Evolutionary conservation across 2,329 filamentous ascomycete genomes (phyloP).

Genomic region (Pseudogymnoascus sp.): DNA sequence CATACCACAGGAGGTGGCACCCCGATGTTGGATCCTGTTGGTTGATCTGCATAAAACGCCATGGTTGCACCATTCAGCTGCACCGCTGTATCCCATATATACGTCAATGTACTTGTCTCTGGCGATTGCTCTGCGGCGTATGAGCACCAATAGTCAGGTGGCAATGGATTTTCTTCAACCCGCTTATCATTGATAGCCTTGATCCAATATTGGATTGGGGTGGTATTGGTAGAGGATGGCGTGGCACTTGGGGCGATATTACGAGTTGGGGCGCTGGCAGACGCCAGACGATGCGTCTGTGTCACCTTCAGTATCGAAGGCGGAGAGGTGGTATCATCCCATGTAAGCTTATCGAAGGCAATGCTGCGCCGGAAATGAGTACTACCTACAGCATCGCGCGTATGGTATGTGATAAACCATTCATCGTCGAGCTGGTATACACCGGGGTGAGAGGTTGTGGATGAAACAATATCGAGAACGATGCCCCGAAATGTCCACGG

Average conservation of each 20-base stretch:
- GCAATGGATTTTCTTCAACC: slow-evolving; percentile 27
- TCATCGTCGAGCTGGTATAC: slow-evolving; percentile 24
- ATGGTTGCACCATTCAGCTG: neutral
- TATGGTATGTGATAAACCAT: slow-evolving; percentile 31
- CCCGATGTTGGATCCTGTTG: neutral
- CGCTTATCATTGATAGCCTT: slow-evolving; percentile 28
- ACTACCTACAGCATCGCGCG: slow-evolving; percentile 28
- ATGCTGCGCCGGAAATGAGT: slow-evolving; percentile 31
- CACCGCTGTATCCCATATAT: slow-evolving; percentile 23
- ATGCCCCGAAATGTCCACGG: slow-evolving; percentile 31
- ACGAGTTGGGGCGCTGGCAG: slow-evolving; percentile 22
- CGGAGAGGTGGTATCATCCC: slow-evolving; percentile 23
- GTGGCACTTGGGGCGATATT: slow-evolving; percentile 28
- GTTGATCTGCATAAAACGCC: neutral
- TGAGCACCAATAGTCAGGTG: slow-evolving; percentile 32
- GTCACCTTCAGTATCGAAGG: slow-evolving; percentile 24
- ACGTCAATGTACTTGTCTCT: slow-evolving; percentile 24
- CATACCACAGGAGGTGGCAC: neutral
- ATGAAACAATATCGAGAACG: slow-evolving; percentile 30
- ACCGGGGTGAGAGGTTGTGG: slow-evolving; percentile 32
- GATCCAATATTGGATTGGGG: slow-evolving; percentile 33
- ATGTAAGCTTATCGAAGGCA: slow-evolving; percentile 29
- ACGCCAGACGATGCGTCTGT: slow-evolving; percentile 24
- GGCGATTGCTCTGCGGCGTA: slow-evolving; percentile 28
- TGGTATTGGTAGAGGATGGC: slow-evolving; percentile 18